phyloP scores from a whole-genome alignment of 768 basidiomycete species.

The Leccinum aurantiacum region DNA sequence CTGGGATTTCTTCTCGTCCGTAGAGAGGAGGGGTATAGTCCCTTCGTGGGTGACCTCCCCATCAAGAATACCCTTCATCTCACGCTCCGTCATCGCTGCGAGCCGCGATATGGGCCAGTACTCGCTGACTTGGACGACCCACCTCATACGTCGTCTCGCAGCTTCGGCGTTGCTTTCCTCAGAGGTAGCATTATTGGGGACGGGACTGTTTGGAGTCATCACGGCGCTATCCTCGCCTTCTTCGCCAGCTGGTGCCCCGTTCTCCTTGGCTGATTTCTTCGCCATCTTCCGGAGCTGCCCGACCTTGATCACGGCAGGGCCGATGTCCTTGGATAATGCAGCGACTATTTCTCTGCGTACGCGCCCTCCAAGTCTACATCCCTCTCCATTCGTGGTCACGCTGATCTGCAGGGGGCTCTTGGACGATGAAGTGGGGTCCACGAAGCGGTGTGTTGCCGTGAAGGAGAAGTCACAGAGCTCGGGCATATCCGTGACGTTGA shows the following conservation, averaged over 20 bases:
- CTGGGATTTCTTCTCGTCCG: slow-evolving; percentile 38
- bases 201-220: slow-evolving; percentile 68
- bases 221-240: slow-evolving; percentile 53
- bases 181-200: slow-evolving; percentile 35
- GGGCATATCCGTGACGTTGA: slow-evolving; percentile 88
- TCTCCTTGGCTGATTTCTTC: slow-evolving; percentile 26
- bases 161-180: slow-evolving; percentile 45
- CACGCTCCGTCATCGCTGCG: slow-evolving; percentile 60
- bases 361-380: slow-evolving; percentile 80
- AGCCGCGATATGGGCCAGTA: slow-evolving; percentile 88
- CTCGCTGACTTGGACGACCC: slow-evolving; percentile 95
- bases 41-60: slow-evolving; percentile 29
- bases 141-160: slow-evolving; percentile 73
- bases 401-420: slow-evolving; percentile 68
- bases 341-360: slow-evolving; percentile 82
- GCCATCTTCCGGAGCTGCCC: slow-evolving; percentile 66
- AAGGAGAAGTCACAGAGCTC: slow-evolving; percentile 89
- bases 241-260: slow-evolving; percentile 32
- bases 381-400: slow-evolving; percentile 88
- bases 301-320: slow-evolving; percentile 71
- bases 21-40: slow-evolving; percentile 19
- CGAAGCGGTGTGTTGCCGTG: slow-evolving; percentile 81
- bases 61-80: slow-evolving; percentile 66
- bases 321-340: slow-evolving; percentile 67
- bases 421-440: slow-evolving; percentile 44